These are phyloP conservation scores for Fraxinus paxiana DNA, from an alignment of 305 asterid genomes.

Conservation along the genomic window DNA sequence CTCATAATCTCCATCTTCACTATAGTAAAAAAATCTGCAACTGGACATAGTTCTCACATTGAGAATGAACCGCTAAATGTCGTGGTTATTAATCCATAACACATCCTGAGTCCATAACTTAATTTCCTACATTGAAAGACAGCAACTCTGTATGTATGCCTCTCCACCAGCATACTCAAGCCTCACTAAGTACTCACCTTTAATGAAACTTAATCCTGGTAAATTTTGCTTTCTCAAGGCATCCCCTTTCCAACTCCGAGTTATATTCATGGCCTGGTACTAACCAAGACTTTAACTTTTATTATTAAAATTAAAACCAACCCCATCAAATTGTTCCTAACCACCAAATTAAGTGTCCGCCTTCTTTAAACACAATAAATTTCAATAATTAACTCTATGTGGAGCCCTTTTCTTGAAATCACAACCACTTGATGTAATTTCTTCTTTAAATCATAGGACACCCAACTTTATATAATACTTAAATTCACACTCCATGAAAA, in stretches of 20 bases:
- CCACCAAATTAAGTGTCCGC: background rate
- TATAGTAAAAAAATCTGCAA: background rate
- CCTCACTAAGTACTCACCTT: conserved; percentile 2
- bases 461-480: conserved; percentile 21
- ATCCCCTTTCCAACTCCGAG: background rate
- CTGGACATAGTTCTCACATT: background rate
- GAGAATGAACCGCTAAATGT: background rate
- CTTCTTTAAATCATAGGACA: conserved; percentile 19
- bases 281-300: background rate
- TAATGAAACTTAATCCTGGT: conserved; percentile 1
- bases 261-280: background rate
- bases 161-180: conserved; percentile 3
- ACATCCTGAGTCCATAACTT: background rate
- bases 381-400: conserved; percentile 10
- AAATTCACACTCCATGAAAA: conserved; percentile 29
- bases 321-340: conserved; percentile 12
- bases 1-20: background rate
- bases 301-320: background rate
- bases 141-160: background rate
- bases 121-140: conserved; percentile 2
- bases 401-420: conserved; percentile 13
- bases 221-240: background rate
- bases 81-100: background rate
- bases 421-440: background rate
- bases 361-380: conserved; percentile 9